Conservation (phyloP, 2,329 filamentous ascomycete genomes). For the Colletotrichum sidae region DNA sequence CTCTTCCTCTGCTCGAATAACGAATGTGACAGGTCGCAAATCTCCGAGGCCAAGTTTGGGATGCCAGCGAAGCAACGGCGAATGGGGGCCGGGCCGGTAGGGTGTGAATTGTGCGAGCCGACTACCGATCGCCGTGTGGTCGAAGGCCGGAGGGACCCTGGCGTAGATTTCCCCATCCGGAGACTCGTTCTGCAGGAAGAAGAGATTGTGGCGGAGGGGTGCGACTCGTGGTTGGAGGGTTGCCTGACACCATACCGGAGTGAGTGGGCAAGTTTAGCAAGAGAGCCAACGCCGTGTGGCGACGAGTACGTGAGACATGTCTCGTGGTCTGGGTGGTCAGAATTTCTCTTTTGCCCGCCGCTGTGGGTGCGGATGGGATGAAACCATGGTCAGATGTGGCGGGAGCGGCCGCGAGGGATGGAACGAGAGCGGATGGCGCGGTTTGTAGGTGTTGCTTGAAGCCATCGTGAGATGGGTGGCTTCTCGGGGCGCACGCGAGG, state of each 20-base stretch:
- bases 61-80: constrained; percentile 32
- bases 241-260: constrained; percentile 1
- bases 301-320: constrained; percentile 15
- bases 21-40: constrained; percentile 28
- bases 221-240: constrained; percentile 12
- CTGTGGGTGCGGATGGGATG: neutral
- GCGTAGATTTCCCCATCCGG: constrained; percentile 19
- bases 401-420: constrained; percentile 17
- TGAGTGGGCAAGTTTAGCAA: neutral
- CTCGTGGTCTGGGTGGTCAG: neutral
- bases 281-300: constrained; percentile 16
- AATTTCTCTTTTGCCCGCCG: neutral
- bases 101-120: constrained; percentile 33
- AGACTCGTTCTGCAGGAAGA: constrained; percentile 17
- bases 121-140: constrained; percentile 34
- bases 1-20: constrained; percentile 11
- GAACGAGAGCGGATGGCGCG: constrained; percentile 7
- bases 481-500: constrained; percentile 15
- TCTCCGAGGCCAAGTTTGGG: constrained; percentile 9
- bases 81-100: constrained; percentile 19
- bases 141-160: constrained; percentile 15
- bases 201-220: constrained; percentile 15
- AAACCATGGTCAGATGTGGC: neutral
- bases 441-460: constrained; percentile 22
- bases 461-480: constrained; percentile 23